Evolutionary conservation across 768 basidiomycete species (phyloP).

Genomic region (Lentinula boryana): DNA sequence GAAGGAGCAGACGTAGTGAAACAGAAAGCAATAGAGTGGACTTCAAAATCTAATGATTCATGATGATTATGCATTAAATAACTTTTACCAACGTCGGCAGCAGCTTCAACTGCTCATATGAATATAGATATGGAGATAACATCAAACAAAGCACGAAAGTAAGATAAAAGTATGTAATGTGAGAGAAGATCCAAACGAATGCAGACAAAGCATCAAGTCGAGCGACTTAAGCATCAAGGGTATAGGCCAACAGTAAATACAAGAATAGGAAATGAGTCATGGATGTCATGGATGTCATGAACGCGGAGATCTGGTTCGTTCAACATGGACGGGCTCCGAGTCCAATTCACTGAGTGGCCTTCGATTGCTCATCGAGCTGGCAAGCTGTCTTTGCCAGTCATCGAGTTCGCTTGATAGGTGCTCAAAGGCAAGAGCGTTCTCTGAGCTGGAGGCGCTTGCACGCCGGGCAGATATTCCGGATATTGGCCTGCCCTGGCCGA

Average conservation of each 20-base stretch:
- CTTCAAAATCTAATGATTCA: slow-evolving; percentile 51
- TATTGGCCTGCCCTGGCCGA: slow-evolving; percentile 54
- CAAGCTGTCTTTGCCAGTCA: slow-evolving; percentile 81
- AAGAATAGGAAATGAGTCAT: slow-evolving; percentile 25
- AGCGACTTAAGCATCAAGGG: slow-evolving; percentile 32
- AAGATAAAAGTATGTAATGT: slow-evolving; percentile 21
- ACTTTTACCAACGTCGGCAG: slow-evolving; percentile 17
- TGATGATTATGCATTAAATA: slow-evolving; percentile 22
- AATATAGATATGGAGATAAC: slow-evolving; percentile 20
- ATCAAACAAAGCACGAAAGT: slow-evolving; percentile 23
- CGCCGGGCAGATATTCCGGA: slow-evolving; percentile 55
- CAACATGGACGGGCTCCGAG: slow-evolving; percentile 37
- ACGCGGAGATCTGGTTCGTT: slow-evolving; percentile 56
- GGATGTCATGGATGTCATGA: slow-evolving; percentile 31
- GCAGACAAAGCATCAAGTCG: slow-evolving; percentile 26
- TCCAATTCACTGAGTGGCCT: slow-evolving; percentile 72
- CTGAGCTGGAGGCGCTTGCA: slow-evolving; percentile 75
- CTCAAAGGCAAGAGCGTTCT: slow-evolving; percentile 72
- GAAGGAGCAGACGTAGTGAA: slow-evolving; percentile 79
- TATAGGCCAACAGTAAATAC: slow-evolving; percentile 27
- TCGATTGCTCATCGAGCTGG: slow-evolving; percentile 71
- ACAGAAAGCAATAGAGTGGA: slow-evolving; percentile 89
- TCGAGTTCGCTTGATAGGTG: slow-evolving; percentile 77
- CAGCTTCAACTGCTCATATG: slow-evolving; percentile 24
- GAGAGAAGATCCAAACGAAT: slow-evolving; percentile 52